These are phyloP conservation scores for Ramalina peruviana DNA, from an alignment of 495 filamentous ascomycete species.

Conservation along the genomic window DNA sequence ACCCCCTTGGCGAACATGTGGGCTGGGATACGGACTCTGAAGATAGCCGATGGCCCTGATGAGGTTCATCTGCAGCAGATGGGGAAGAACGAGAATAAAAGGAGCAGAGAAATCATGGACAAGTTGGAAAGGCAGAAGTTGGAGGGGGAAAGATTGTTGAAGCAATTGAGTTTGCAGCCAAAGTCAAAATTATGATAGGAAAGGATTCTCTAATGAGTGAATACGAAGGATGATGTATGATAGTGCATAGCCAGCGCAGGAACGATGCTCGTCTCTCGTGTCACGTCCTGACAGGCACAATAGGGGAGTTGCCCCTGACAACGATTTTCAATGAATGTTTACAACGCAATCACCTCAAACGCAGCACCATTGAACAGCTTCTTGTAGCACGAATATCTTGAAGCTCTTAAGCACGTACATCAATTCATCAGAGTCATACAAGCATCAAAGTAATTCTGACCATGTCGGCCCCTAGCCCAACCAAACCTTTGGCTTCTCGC, in stretches of 20 bases:
- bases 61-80: slow-evolving; percentile 90
- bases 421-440: too few species aligned
- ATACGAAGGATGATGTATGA: too few species aligned
- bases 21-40: slow-evolving; percentile 67
- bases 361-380: too few species aligned
- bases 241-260: too few species aligned
- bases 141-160: slow-evolving; percentile 51
- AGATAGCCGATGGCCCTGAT: slow-evolving; percentile 83
- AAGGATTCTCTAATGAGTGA: too few species aligned
- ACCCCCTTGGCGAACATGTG: slow-evolving; percentile 80
- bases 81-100: slow-evolving; percentile 70
- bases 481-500: slow-evolving; percentile 32
- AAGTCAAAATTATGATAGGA: slow-evolving; percentile 31
- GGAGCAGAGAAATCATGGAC: slow-evolving; percentile 44
- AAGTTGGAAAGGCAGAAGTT: slow-evolving; percentile 51
- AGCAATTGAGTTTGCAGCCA: slow-evolving; percentile 39
- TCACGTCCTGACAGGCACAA: too few species aligned
- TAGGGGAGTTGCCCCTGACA: too few species aligned
- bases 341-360: too few species aligned
- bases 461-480: slow-evolving; percentile 16
- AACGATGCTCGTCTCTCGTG: too few species aligned
- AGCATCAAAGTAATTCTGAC: neutral
- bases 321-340: too few species aligned
- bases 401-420: too few species aligned
- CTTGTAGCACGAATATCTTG: too few species aligned